Base-by-base conservation (phyloP, 768 basidiomycete genomes). In the Panus rudis region DNA sequence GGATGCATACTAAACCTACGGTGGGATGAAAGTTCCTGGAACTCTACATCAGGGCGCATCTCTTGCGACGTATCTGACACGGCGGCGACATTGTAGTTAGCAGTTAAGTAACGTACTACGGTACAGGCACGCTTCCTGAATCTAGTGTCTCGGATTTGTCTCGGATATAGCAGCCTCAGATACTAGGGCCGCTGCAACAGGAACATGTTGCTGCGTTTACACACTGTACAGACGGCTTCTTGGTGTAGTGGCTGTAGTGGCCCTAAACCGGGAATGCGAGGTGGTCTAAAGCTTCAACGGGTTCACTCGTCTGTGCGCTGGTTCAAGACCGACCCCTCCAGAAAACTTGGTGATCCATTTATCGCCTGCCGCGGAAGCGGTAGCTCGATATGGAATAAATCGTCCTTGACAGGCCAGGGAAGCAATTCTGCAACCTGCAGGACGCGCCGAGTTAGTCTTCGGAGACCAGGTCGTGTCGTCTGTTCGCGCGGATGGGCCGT, bases 321-420 rank as follows among this genome's bases (percentile, higher is more conserved):
- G 82, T 87, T 88, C 86, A 83, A 88, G 83, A 73, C 84, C 75
- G 79, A 79, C 82, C 82, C 84, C 86, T 87, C 84, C 83, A 78
- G 86, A 89, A 86, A 88, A 87, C 82, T 89, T 87, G 84, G 85
- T 62, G 83, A 65, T 72, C 76, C 80, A 35, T 75, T 76, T 75
- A 73, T 73, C 64, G 69, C 67, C 73, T 76, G 70, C 64, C 48
- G 61, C 72, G 79, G 65, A 88, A 79, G 76, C 65, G 25, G 62
- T 76, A 81, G 71, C 51, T 48, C 71, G 63, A 67, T 75, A 78
- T 80, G 81, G 86, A 83, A 83, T 88, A 88, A 88, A 83, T 57
- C 65, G 80, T 66, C 76, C 82, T 76, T 78, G 81, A 78, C 76
- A 69, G 80, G 76, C 81, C 80, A 88, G 86, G 84, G 80, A 88